Conservation (phyloP, 2,329 filamentous ascomycete species). For the Trichoderma endophyticum region DNA sequence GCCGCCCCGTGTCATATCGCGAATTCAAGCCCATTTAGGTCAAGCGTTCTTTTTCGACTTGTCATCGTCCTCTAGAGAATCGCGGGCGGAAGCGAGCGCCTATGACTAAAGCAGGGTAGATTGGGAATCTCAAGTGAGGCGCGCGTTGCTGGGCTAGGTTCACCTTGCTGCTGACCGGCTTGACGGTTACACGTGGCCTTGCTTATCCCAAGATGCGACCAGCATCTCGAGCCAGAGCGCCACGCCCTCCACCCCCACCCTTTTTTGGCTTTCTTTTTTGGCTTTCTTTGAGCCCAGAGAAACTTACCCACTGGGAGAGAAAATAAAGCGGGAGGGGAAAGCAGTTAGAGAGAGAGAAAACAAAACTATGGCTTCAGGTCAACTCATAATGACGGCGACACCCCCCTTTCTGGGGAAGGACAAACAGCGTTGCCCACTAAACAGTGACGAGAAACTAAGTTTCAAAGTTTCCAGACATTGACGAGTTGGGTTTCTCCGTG, state of each 20-base stretch:
- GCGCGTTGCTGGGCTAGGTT: not conserved
- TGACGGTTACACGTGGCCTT: slow-evolving; percentile 9
- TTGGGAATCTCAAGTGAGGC: slow-evolving; percentile 5
- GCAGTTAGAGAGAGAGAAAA: not conserved
- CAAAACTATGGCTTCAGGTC: not conserved
- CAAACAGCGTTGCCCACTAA: not conserved
- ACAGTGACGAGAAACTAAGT: not conserved
- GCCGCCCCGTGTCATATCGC: slow-evolving; percentile 10
- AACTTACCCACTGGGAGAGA: not conserved
- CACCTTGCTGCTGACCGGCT: slow-evolving; percentile 14
- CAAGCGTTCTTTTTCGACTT: not conserved
- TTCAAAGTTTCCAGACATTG: not conserved
- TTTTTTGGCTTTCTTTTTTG: not conserved
- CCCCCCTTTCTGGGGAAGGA: not conserved
- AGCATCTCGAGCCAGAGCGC: not conserved
- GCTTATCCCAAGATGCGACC: slow-evolving; percentile 3
- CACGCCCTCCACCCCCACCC: not conserved
- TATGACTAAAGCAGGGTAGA: slow-evolving; percentile 8
- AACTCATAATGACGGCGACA: slow-evolving; percentile 1
- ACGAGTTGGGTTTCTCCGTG: not conserved
- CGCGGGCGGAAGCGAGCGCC: slow-evolving; percentile 15
- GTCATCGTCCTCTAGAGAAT: not conserved
- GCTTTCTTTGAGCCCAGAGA: not conserved
- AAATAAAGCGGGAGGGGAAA: not conserved
- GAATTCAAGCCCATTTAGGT: slow-evolving; percentile 9